Evolutionary conservation across 2,329 filamentous ascomycete species (phyloP), one percentile per base, ranked within the genome.

Genomic region (Penicillium freii): DNA sequence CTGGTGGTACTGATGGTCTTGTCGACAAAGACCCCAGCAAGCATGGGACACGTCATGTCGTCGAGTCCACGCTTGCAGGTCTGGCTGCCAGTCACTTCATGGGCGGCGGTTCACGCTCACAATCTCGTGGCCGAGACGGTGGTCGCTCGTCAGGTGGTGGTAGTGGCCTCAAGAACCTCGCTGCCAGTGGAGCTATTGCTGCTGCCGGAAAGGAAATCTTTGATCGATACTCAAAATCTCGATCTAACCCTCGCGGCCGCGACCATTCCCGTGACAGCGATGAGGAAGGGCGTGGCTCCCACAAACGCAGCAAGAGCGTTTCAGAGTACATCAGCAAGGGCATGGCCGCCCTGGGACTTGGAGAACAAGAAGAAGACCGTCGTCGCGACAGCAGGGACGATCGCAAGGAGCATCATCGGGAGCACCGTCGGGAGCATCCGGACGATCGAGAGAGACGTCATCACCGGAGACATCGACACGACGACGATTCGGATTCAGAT

Each of bases 1-100:
- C 93, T 58, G 93, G 90, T 64, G 90, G 91, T 57, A 89, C 96
- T 60, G 91, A 97, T 73, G 86, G 87, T 9, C 83, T 92, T 42
- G 80, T 88, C 56, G 85, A 87, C 64, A 80, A 80, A 51, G 83
- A 92, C 67, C 82, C 87, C 6, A 85, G 88, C 66, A 87, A 90
- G 72, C 87, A 92, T 77, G 78, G 78, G 63, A 96, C 92, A 76
- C 85, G 91, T 47, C 89, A 94, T 67, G 82, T 96, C 55, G 81
- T 92, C 40, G 91, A 96, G 73, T 90, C 92, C 38, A 92, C 95
- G 54, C 84, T 97, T 58, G 92, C 92, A 69, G 93, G 93, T 74
- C 83, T 97, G 45, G 85, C 93, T 33, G 89, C 91, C 44, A 96
- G 92, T 75, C 88, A 90, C 54, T 78, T 96, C 60, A 84, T 96